These are phyloP conservation scores for Crucibulum laeve DNA, from an alignment of 768 basidiomycete species.

Conservation along the genomic window DNA sequence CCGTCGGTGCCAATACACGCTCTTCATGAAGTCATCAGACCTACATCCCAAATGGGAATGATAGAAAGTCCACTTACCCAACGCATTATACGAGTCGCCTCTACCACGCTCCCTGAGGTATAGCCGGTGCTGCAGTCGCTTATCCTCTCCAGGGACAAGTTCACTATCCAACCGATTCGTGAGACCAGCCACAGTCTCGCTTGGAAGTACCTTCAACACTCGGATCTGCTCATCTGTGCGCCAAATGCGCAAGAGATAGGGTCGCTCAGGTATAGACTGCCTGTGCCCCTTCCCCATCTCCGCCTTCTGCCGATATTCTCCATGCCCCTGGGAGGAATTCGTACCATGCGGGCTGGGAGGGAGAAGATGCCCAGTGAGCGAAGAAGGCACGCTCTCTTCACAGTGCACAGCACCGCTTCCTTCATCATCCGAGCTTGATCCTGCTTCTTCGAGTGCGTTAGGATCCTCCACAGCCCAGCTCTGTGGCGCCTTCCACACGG, in stretches of 20 bases:
- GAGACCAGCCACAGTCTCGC: slow-evolving; percentile 66
- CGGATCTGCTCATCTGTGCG: too few species aligned
- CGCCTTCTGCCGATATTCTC: too few species aligned
- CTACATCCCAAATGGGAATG: neutral
- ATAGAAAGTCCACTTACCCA: slow-evolving; percentile 1
- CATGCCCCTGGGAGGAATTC: too few species aligned
- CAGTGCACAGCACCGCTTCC: too few species aligned
- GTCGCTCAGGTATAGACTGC: too few species aligned
- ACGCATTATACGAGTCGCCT: slow-evolving; percentile 38
- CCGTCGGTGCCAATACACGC: slow-evolving; percentile 74
- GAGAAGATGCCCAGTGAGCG: too few species aligned
- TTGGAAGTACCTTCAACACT: slow-evolving; percentile 52
- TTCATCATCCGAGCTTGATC: slow-evolving; percentile 25
- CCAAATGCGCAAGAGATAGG: too few species aligned
- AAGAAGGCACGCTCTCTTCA: too few species aligned
- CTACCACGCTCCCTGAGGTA: slow-evolving; percentile 76
- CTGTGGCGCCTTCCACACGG: slow-evolving; percentile 66
- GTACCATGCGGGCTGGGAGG: too few species aligned
- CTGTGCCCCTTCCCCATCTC: too few species aligned
- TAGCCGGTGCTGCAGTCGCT: slow-evolving; percentile 58
- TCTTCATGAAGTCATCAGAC: slow-evolving; percentile 42
- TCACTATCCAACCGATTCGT: slow-evolving; percentile 57
- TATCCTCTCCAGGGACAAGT: slow-evolving; percentile 41
- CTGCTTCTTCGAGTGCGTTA: slow-evolving; percentile 11
- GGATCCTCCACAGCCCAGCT: slow-evolving; percentile 65